These are phyloP conservation scores for Musa balbisiana DNA, from an alignment of 202 grass and related monocot genomes.

Conservation along the genomic window DNA sequence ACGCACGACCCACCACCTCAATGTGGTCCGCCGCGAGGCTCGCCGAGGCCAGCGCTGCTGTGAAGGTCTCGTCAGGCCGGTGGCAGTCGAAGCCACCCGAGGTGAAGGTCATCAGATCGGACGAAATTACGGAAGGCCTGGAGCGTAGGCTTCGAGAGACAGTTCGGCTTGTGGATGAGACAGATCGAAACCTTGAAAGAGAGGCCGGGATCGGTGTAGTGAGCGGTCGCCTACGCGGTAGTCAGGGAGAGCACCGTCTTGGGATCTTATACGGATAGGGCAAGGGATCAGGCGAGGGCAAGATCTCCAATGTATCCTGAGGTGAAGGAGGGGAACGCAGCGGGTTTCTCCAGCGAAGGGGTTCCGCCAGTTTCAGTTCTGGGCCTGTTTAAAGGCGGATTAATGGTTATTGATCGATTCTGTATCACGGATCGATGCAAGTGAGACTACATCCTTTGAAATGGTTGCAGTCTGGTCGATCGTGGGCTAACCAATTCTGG, in stretches of 20 bases:
- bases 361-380: slow-evolving; percentile 38
- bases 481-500: too few relatives aligned
- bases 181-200: neutral
- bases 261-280: neutral
- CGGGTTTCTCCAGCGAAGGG: slow-evolving; percentile 14
- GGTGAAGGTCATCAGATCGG: slow-evolving; percentile 14
- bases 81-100: slow-evolving; percentile 49
- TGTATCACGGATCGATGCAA: too few relatives aligned
- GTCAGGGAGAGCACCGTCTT: neutral
- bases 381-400: too few relatives aligned
- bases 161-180: neutral
- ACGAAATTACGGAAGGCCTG: neutral
- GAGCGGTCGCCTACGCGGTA: neutral
- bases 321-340: slow-evolving; percentile 29
- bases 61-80: slow-evolving; percentile 86
- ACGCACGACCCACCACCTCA: slow-evolving; percentile 21
- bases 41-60: slow-evolving; percentile 87
- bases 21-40: slow-evolving; percentile 78
- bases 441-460: too few relatives aligned
- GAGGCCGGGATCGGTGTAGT: neutral
- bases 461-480: too few relatives aligned
- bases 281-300: slow-evolving; percentile 28
- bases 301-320: slow-evolving; percentile 36
- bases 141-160: slow-evolving; percentile 3
- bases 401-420: too few relatives aligned